These are phyloP conservation scores for Taiozyma sp. DNA, from an alignment of 1,139 yeast species.

Conservation along the genomic window DNA sequence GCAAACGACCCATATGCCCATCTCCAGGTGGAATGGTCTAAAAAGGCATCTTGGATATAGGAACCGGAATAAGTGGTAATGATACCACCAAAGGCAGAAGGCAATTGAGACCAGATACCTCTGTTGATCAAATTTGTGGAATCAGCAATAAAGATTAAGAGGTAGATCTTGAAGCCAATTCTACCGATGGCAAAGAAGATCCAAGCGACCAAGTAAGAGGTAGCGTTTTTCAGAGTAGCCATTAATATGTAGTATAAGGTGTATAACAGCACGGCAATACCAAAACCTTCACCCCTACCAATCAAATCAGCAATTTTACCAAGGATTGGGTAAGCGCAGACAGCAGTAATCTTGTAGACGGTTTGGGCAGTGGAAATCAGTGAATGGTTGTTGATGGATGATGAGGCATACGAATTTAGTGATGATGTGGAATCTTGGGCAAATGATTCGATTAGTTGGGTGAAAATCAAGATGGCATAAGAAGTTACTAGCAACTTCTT, in stretches of 20 bases:
- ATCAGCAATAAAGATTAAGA: constrained; percentile 36
- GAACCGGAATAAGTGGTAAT: constrained; percentile 25
- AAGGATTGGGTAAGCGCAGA: constrained; percentile 35
- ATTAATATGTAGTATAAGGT: constrained; percentile 30
- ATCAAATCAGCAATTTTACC: constrained; percentile 36
- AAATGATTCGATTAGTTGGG: constrained; percentile 27
- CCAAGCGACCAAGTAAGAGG: constrained; percentile 30
- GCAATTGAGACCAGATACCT: constrained; percentile 32
- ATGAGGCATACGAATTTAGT: constrained; percentile 32
- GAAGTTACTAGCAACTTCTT: constrained; percentile 22
- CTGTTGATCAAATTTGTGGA: constrained; percentile 34
- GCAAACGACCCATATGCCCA: constrained; percentile 38
- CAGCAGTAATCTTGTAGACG: constrained; percentile 35
- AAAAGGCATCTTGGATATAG: constrained; percentile 22
- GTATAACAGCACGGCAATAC: constrained; percentile 27
- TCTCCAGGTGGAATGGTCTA: constrained; percentile 28
- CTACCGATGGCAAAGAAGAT: constrained; percentile 33
- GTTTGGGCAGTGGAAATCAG: constrained; percentile 36
- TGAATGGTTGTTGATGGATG: constrained; percentile 34
- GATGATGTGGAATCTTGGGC: constrained; percentile 24
- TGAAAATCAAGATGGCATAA: constrained; percentile 22
- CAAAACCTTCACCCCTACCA: constrained; percentile 37
- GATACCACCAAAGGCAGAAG: constrained; percentile 23
- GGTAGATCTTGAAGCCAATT: constrained; percentile 33
- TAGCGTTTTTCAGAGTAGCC: constrained; percentile 29